Base-by-base conservation (phyloP, 257 asterid genomes). In the Handroanthus guayacan region DNA sequence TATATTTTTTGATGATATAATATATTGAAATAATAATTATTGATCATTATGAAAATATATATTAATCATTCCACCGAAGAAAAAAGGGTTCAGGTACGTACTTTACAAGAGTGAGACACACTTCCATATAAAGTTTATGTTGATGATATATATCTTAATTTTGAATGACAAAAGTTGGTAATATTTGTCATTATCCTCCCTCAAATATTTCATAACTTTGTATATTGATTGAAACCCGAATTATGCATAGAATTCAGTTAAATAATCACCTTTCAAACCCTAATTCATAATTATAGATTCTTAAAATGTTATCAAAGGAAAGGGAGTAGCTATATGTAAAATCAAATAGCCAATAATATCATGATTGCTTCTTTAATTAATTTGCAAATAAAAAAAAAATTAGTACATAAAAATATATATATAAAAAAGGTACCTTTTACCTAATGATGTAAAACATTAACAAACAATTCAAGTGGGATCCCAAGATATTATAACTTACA, bases 371-470 rank as follows among this genome's bases (percentile, higher is more conserved):
- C 67, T 80, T 25, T 25, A 25, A 25, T 25, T 25, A 25, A 25
- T 25, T 74, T 81, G 74, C 51, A 52, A 45, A 69, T 66, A 25
- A 25, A 25, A 68, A 75, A 76, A 78, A 76, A 78, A 34, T 56
- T 77, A 83, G 79, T 71, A 83, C 38, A 65, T 65, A 81, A 60
- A 55, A 87, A 70, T 74, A 68, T 66, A 12, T 66, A 12, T 11
- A 55, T 20, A 75, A 51, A 86, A 85, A 82, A 87, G 87, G 71
- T 67, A 72, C 95, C 82, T 85, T 86, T 88, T 69, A 92, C 98
- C 98, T 91, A 92, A 91, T 82, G 98, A 89, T 91, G 89, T 89
- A 78, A 82, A 85, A 91, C 74, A 78, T 84, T 85, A 86, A 88
- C 97, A 82, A 88, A 87, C 87, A 82, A 77, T 82, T 81, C 82